phyloP scores from a whole-genome alignment of 2,329 filamentous ascomycete species.

The Fusarium sp. region DNA sequence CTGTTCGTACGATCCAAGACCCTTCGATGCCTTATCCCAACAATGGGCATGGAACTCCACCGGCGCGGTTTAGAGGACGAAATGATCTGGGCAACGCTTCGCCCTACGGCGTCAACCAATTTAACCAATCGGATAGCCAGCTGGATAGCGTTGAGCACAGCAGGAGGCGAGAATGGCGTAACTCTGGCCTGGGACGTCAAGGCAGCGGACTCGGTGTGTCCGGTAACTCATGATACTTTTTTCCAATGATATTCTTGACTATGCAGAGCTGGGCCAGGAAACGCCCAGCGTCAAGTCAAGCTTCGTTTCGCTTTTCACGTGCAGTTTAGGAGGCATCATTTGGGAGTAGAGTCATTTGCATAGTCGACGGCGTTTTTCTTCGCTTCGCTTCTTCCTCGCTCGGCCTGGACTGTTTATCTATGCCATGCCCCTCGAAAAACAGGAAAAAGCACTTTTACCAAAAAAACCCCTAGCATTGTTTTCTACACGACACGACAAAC shows the following conservation, averaged over 20 bases:
- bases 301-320: slow-evolving; percentile 41
- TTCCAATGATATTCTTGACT: slow-evolving; percentile 36
- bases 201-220: slow-evolving; percentile 67
- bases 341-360: slow-evolving; percentile 57
- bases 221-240: slow-evolving; percentile 56
- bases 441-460: slow-evolving; percentile 37
- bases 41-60: slow-evolving; percentile 63
- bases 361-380: slow-evolving; percentile 57
- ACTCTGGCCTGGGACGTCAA: slow-evolving; percentile 69
- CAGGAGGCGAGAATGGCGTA: slow-evolving; percentile 70
- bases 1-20: slow-evolving; percentile 83
- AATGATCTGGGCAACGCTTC: slow-evolving; percentile 61
- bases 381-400: slow-evolving; percentile 43
- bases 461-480: slow-evolving; percentile 31
- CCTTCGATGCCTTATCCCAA: slow-evolving; percentile 61
- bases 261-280: slow-evolving; percentile 33
- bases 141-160: slow-evolving; percentile 59
- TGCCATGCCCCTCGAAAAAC: slow-evolving; percentile 36
- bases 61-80: slow-evolving; percentile 64
- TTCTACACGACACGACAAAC: slow-evolving; percentile 44
- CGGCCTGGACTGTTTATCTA: slow-evolving; percentile 10
- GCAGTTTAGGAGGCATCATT: slow-evolving; percentile 51
- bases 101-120: slow-evolving; percentile 61
- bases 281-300: slow-evolving; percentile 23
- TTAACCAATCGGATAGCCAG: slow-evolving; percentile 62